Evolutionary conservation across 345 rosid genomes (phyloP).

Genomic region (Eucalyptus cladocalyx): DNA sequence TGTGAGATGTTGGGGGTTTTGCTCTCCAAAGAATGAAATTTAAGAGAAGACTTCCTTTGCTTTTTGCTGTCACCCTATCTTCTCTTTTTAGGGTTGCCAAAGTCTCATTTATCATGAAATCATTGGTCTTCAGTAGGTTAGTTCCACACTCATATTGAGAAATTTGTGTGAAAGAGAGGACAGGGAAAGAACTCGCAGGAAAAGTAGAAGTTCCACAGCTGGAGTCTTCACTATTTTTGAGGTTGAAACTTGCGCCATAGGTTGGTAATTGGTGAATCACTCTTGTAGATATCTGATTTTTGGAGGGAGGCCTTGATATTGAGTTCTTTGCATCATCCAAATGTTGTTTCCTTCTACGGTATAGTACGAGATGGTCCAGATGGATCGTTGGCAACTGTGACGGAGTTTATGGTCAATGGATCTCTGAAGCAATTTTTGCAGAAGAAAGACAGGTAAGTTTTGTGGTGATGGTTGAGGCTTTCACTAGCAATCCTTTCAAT

Average conservation of each 20-base stretch:
- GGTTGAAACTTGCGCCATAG: background rate
- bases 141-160: background rate
- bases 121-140: background rate
- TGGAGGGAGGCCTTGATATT: slow-evolving; percentile 96
- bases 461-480: background rate
- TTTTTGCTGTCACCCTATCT: background rate
- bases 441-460: slow-evolving; percentile 85
- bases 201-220: background rate
- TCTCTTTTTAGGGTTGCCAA: background rate
- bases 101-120: background rate
- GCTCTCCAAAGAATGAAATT: background rate
- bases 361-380: slow-evolving; percentile 99
- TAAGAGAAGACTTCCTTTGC: background rate
- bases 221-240: background rate
- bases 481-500: background rate
- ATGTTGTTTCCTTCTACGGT: slow-evolving; percentile 95
- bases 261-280: background rate
- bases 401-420: slow-evolving; percentile 98
- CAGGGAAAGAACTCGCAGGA: background rate
- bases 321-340: slow-evolving; percentile 98
- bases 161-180: background rate
- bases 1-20: background rate
- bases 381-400: slow-evolving; percentile 90
- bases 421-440: slow-evolving; percentile 95
- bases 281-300: slow-evolving; percentile 78